phyloP scores from a whole-genome alignment of 495 filamentous ascomycete genomes.

The Penicillium bialowiezense region DNA sequence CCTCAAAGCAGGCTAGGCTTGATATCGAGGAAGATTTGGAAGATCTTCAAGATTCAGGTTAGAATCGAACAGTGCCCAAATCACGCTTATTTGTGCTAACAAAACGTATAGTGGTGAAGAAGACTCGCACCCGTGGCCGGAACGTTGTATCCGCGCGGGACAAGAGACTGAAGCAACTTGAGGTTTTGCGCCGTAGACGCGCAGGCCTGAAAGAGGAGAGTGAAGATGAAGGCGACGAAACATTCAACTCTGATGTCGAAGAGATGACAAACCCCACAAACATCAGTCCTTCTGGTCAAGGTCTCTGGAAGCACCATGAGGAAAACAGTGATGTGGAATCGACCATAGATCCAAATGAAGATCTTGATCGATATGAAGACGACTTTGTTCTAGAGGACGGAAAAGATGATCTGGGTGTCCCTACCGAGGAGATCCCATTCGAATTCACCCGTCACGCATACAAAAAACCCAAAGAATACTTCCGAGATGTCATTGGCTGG shows the following conservation, averaged over 20 bases:
- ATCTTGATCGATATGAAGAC: slow-evolving; percentile 61
- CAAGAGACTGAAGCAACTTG: slow-evolving; percentile 45
- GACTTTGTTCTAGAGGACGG: slow-evolving; percentile 71
- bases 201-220: slow-evolving; percentile 51
- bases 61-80: background rate
- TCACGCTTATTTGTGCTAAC: background rate
- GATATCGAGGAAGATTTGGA: slow-evolving; percentile 46
- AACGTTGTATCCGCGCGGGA: slow-evolving; percentile 40
- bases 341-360: slow-evolving; percentile 32
- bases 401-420: slow-evolving; percentile 60
- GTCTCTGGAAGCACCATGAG: slow-evolving; percentile 1
- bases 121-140: slow-evolving; percentile 41
- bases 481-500: slow-evolving; percentile 78
- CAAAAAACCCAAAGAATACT: slow-evolving; percentile 71
- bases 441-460: slow-evolving; percentile 65
- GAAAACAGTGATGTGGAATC: slow-evolving; percentile 38
- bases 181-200: slow-evolving; percentile 54
- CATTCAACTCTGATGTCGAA: slow-evolving; percentile 4
- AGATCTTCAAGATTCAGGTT: slow-evolving; percentile 47
- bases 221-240: slow-evolving; percentile 11
- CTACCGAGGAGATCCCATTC: slow-evolving; percentile 61
- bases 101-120: slow-evolving; percentile 28
- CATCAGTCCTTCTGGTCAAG: background rate
- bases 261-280: background rate
- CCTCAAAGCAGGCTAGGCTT: slow-evolving; percentile 26